Evolutionary conservation across 2,329 filamentous ascomycete genomes (phyloP), one percentile per base, ranked within the genome.

Genomic region (Emmonsiellopsis sp.): DNA sequence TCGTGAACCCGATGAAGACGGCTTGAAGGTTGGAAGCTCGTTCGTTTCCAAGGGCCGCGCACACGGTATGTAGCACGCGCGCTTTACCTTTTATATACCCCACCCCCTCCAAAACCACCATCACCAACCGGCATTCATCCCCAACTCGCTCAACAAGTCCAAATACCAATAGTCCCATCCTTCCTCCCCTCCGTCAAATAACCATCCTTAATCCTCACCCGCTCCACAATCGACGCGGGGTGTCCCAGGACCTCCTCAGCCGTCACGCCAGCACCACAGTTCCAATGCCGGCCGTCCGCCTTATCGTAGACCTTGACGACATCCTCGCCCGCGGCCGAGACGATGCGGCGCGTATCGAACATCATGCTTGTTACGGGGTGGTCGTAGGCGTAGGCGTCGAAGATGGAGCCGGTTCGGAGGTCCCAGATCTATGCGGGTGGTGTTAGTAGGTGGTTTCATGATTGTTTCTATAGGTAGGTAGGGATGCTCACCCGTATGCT

Each of bases 251-350:
- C 83, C 16, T 83, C 81, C 55, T 84, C 84, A 9, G 73, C 69
- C 2, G 78, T 79, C 47, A 87, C 82, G 37, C 91, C 92, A 2
- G 89, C 85, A 51, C 93, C 93, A 70, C 91, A 96, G 69, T 95
- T 89, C 93, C 93, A 98, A 70, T 97, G 93, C 57, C 89, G 79
- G 41, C 90, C 90, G 67, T 98, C 93, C 2, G 89, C 85, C 78
- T 97, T 97, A 74, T 98, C 93, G 73, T 97, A 98, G 55, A 98
- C 87, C 74, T 98, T 98, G 62, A 93, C 91, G 26, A 97, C 89
- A 64, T 90, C 85, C 70, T 97, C 93, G 42, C 91, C 88, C 0
- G 90, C 90, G 2, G 93, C 92, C 51, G 87, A 83, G 35, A 93
- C 90, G 61, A 98, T 98, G 50, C 91, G 83, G 51, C 91, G 84